Evolutionary conservation across 2,329 filamentous ascomycete species (phyloP).

Genomic region (Alternaria gaisen): DNA sequence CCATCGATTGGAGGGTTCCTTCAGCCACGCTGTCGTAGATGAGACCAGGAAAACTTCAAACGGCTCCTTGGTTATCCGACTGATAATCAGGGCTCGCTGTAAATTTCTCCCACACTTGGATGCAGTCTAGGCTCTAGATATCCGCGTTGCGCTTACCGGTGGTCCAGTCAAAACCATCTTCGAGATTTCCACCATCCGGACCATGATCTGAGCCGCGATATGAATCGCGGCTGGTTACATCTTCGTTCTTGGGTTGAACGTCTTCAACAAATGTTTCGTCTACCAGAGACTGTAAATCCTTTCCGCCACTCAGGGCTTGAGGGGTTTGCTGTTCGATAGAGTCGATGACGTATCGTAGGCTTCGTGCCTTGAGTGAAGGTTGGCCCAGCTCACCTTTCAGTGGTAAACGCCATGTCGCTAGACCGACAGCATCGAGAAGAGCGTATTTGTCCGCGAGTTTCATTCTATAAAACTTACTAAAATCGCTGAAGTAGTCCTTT

Average conservation of each 20-base stretch:
- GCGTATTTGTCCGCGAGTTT: background rate
- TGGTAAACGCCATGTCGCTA: background rate
- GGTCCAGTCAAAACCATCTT: background rate
- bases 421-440: background rate
- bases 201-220: background rate
- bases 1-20: background rate
- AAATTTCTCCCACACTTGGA: background rate
- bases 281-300: rapidly evolving
- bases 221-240: no score
- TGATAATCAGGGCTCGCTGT: background rate
- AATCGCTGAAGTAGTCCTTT: background rate
- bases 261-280: background rate
- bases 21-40: background rate
- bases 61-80: background rate
- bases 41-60: background rate
- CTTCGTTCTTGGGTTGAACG: background rate
- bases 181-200: background rate
- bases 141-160: background rate
- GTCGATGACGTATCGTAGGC: background rate
- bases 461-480: background rate
- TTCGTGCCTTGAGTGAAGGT: background rate
- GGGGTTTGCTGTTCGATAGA: background rate
- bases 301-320: background rate
- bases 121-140: background rate
- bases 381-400: background rate